Evolutionary conservation across 2,329 filamentous ascomycete genomes (phyloP).

Genomic region (Hypomyces perniciosus): DNA sequence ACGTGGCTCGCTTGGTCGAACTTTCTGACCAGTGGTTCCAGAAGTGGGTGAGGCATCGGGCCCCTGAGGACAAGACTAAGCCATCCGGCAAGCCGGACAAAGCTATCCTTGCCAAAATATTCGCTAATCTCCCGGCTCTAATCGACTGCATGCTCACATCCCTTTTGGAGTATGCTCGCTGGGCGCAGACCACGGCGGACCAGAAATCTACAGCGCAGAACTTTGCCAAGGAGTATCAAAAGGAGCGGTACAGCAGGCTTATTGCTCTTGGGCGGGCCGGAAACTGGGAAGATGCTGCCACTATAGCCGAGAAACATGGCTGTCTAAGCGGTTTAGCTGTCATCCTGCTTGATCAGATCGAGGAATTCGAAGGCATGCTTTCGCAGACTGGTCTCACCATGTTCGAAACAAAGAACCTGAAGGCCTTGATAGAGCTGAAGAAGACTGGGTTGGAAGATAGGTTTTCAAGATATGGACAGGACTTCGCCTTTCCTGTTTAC

Average conservation of each 20-base stretch:
- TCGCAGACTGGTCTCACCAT: slow-evolving; percentile 23
- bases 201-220: slow-evolving; percentile 38
- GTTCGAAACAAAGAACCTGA: slow-evolving; percentile 24
- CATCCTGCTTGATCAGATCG: slow-evolving; percentile 49
- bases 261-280: slow-evolving; percentile 48
- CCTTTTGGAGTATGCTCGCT: slow-evolving; percentile 47
- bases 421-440: slow-evolving; percentile 33
- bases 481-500: slow-evolving; percentile 73
- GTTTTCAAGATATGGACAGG: slow-evolving; percentile 59
- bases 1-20: slow-evolving; percentile 53
- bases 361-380: slow-evolving; percentile 28
- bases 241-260: slow-evolving; percentile 47
- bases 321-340: slow-evolving; percentile 51
- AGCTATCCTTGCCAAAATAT: slow-evolving; percentile 39
- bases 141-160: slow-evolving; percentile 51
- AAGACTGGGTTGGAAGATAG: slow-evolving; percentile 43
- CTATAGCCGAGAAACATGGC: slow-evolving; percentile 52
- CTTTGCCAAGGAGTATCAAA: slow-evolving; percentile 42
- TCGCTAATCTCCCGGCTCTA: slow-evolving; percentile 42
- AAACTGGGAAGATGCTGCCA: slow-evolving; percentile 53
- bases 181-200: slow-evolving; percentile 41
- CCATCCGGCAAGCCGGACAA: slow-evolving; percentile 30
- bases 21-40: slow-evolving; percentile 51
- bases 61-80: slow-evolving; percentile 25
- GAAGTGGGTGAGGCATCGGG: slow-evolving; percentile 40